A percentile compares a stretch with the other conserved stretches of the same genome.
Conservation (phyloP, 441 rosid genomes). For the Populus trichocarpa region DNA sequence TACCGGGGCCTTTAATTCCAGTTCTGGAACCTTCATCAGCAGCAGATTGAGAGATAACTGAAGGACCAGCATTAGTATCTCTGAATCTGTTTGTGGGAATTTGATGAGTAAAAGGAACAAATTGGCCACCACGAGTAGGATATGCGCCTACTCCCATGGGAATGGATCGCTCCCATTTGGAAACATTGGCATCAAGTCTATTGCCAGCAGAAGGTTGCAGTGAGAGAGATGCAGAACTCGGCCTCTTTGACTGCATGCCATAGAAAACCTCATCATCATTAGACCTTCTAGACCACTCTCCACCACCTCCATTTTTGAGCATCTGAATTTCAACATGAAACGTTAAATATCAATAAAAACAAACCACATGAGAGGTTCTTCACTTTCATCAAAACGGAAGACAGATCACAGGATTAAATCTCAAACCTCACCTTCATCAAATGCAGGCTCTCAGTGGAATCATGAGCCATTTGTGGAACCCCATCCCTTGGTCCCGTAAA, state of each 20-base stretch:
- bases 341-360: neutral
- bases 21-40: conserved; percentile 99
- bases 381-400: neutral
- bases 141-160: conserved; percentile 34
- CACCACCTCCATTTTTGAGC: conserved; percentile 54
- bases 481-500: conserved; percentile 43
- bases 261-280: conserved; percentile 46
- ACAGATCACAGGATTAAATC: conserved; percentile 11
- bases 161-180: conserved; percentile 51
- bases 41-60: conserved; percentile 64
- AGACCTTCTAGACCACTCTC: conserved; percentile 46
- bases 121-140: conserved; percentile 47
- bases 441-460: conserved; percentile 62
- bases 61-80: conserved; percentile 51
- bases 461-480: conserved; percentile 40
- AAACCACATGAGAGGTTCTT: neutral
- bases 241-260: conserved; percentile 44
- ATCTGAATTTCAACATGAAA: conserved; percentile 36
- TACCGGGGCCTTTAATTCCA: conserved; percentile 73
- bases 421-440: conserved; percentile 62
- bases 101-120: conserved; percentile 52
- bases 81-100: conserved; percentile 55
- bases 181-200: conserved; percentile 41
- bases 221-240: conserved; percentile 42
- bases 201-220: conserved; percentile 45